phyloP scores from a whole-genome alignment of 257 asterid species.

The Coffea eugenioides region DNA sequence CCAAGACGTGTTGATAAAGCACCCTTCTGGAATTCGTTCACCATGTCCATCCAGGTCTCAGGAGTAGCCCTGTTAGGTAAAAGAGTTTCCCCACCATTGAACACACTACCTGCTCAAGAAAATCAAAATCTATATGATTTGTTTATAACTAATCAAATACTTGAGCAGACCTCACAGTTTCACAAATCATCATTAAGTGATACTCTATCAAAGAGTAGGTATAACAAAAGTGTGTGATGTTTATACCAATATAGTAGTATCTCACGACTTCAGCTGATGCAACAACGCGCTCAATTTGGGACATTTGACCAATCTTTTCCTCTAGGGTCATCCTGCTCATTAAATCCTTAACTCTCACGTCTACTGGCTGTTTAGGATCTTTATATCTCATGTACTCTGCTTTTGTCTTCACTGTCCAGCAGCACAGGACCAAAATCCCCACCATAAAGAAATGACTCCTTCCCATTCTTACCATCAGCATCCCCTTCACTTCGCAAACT shows the following conservation, averaged over 20 bases:
- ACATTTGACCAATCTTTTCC: slow-evolving; percentile 90
- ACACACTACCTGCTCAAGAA: slow-evolving; percentile 33
- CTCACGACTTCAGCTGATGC: slow-evolving; percentile 45
- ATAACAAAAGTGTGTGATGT: neutral
- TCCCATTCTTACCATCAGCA: no score
- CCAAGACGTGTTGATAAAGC: slow-evolving; percentile 58
- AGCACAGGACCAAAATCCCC: slow-evolving; percentile 21
- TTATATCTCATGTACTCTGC: slow-evolving; percentile 39
- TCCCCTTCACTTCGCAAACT: no score
- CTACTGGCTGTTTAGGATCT: slow-evolving; percentile 64
- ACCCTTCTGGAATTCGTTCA: slow-evolving; percentile 50
- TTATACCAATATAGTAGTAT: slow-evolving; percentile 61
- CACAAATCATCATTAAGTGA: neutral
- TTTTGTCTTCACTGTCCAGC: slow-evolving; percentile 38
- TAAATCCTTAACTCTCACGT: slow-evolving; percentile 61
- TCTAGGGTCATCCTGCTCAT: slow-evolving; percentile 67
- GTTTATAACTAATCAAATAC: neutral
- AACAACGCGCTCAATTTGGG: slow-evolving; percentile 74
- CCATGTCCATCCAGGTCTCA: slow-evolving; percentile 36
- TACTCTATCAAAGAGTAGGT: no score
- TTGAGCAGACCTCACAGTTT: neutral
- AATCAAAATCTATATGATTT: no score
- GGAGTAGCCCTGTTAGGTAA: slow-evolving; percentile 36
- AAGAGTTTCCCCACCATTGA: slow-evolving; percentile 44
- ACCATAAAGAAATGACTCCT: neutral